These are phyloP conservation scores for Fusarium foetens DNA, from an alignment of 2,329 filamentous ascomycete species.

Conservation along the genomic window DNA sequence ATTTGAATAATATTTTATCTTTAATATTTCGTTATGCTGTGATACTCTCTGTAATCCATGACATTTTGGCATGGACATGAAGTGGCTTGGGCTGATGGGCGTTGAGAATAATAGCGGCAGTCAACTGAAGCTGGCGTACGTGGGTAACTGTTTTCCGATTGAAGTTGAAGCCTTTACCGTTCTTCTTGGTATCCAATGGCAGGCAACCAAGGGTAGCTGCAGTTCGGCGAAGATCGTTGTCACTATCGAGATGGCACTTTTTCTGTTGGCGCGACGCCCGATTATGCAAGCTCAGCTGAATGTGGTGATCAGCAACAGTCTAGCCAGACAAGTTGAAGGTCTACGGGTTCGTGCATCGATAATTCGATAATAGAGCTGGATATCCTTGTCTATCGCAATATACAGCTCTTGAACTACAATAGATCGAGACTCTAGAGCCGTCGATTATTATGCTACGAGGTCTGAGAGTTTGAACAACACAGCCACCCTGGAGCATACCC, in stretches of 20 bases:
- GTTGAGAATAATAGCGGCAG: neutral
- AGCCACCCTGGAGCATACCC: constrained; percentile 1
- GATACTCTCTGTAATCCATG: neutral
- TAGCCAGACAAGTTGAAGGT: constrained; percentile 4
- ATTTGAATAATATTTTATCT: constrained; percentile 14
- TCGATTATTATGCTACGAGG: neutral
- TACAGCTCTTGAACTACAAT: neutral
- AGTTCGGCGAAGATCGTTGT: neutral
- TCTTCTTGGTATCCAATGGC: neutral
- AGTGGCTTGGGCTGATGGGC: neutral
- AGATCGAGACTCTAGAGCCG: neutral
- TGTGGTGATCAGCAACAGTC: constrained; percentile 7
- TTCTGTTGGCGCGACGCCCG: constrained; percentile 1
- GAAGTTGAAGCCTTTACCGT: constrained; percentile 2
- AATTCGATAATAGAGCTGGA: constrained; percentile 2
- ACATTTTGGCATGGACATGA: neutral
- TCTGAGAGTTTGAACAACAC: neutral
- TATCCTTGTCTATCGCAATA: neutral
- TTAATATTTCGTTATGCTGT: neutral
- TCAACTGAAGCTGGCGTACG: constrained; percentile 5
- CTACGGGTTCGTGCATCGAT: constrained; percentile 7
- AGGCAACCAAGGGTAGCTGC: neutral
- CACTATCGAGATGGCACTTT: neutral
- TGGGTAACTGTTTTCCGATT: neutral
- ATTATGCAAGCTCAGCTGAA: constrained; percentile 31